Evolutionary conservation across 805 yeast genomes (phyloP), one percentile per base, ranked within the genome.

Genomic region (Nadsonia fulvescens): DNA sequence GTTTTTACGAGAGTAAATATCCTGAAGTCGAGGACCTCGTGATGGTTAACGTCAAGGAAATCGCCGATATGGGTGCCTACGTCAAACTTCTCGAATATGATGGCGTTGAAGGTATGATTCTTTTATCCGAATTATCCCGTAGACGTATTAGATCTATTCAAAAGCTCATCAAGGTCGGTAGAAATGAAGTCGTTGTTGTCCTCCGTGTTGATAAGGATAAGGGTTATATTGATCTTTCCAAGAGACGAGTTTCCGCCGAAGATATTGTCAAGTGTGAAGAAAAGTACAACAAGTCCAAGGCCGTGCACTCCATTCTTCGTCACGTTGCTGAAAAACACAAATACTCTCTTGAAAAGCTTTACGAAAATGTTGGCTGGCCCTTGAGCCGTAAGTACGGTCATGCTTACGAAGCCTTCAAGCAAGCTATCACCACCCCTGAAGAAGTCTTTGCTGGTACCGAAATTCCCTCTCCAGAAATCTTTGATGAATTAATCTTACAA

Each of bases 51-150:
- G 98, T 89, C 35, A 50, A 50, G 45, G 56, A 50, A 34, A 89
- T 89, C 43, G 98, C 96, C 40, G 98, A 89, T 54, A 89, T 89
- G 98, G 98, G 98, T 33, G 98, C 98, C 8, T 89, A 89, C 53
- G 58, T 89, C 37, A 86, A 82, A 54, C 64, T 89, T 38, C 65
- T 89, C 37, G 98, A 89, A 56, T 89, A 89, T 49, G 96, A 89
- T 57, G 89, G 86, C 52, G 86, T 89, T 47, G 98, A 89, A 57
- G 98, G 98, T 46, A 89, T 89, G 98, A 93, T 89, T 32, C 62
- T 89, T 38, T 66, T 89, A 44, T 76, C 93, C 21, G 98, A 89
- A 58, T 66, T 89, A 42, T 83, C 96, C 18, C 78, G 98, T 68
- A 81, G 98, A 65, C 91, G 98, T 61, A 89, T 89, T 46, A 70